Percentiles rank a stretch among this genome's conserved stretches.
These are phyloP conservation scores for Penicillium sp. DNA, from an alignment of 2,329 filamentous ascomycete genomes.

Conservation along the genomic window DNA sequence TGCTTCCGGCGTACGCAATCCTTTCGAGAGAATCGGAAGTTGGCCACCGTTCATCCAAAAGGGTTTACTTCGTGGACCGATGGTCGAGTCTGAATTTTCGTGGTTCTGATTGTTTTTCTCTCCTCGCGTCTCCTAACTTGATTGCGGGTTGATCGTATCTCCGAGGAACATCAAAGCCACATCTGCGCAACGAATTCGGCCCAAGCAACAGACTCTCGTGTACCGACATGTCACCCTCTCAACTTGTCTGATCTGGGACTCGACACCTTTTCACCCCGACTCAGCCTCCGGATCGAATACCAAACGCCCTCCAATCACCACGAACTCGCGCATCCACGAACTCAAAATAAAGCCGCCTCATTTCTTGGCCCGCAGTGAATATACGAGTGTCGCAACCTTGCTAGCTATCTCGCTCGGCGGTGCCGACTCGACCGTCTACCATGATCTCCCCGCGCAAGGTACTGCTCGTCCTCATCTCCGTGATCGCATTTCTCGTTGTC, in stretches of 20 bases:
- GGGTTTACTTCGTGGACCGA: background rate
- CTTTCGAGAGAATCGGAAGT: constrained; percentile 7
- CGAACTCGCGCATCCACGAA: constrained; percentile 9
- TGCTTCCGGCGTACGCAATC: constrained; percentile 22
- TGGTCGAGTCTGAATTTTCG: background rate
- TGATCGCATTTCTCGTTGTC: constrained; percentile 70
- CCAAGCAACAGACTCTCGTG: constrained; percentile 8
- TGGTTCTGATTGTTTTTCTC: background rate
- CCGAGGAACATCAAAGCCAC: constrained; percentile 16
- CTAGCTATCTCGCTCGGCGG: constrained; percentile 4
- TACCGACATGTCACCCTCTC: constrained; percentile 20
- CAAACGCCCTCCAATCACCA: constrained; percentile 1
- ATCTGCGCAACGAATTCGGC: constrained; percentile 15
- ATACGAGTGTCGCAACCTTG: constrained; percentile 10
- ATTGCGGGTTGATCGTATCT: constrained; percentile 15
- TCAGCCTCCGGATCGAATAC: constrained; percentile 1
- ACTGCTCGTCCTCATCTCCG: constrained; percentile 67
- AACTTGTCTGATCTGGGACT: constrained; percentile 13
- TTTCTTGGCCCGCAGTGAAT: background rate
- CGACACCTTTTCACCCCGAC: background rate
- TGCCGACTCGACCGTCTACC: constrained; percentile 12
- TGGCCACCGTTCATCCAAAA: constrained; percentile 4
- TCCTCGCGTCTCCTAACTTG: constrained; percentile 15
- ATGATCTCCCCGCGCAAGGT: constrained; percentile 83
- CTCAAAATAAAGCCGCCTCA: constrained; percentile 3